Conservation (phyloP, 2,329 filamentous ascomycete species). For the Hymenotorrendiella dingleyae region DNA sequence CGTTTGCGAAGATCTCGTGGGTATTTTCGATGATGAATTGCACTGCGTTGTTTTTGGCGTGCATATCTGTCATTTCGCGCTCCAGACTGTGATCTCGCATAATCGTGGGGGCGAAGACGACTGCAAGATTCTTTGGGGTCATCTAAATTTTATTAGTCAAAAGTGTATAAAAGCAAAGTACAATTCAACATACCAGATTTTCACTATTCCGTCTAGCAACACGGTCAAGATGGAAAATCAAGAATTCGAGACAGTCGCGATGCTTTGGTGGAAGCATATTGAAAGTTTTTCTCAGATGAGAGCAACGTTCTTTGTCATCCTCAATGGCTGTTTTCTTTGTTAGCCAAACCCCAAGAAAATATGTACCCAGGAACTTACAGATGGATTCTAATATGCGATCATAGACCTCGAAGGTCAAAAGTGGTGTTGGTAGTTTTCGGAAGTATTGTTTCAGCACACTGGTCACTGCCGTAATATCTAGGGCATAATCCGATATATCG, state of each 20-base stretch:
- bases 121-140: constrained; percentile 92
- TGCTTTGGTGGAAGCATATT: constrained; percentile 76
- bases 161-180: background rate
- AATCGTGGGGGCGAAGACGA: constrained; percentile 96
- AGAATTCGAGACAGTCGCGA: constrained; percentile 82
- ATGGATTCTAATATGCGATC: constrained; percentile 79
- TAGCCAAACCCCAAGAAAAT: constrained; percentile 17
- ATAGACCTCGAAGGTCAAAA: constrained; percentile 90
- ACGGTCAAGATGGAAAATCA: constrained; percentile 86
- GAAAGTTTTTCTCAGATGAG: constrained; percentile 67
- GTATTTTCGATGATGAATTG: constrained; percentile 92
- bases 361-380: constrained; percentile 41
- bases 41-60: constrained; percentile 84
- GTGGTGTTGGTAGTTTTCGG: constrained; percentile 79
- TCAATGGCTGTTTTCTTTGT: constrained; percentile 47
- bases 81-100: constrained; percentile 88
- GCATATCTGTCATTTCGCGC: constrained; percentile 93
- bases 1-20: constrained; percentile 62
- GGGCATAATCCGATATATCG: constrained; percentile 86
- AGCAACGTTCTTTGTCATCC: constrained; percentile 61
- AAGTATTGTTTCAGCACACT: constrained; percentile 97
- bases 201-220: constrained; percentile 78
- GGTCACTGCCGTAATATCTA: constrained; percentile 95
- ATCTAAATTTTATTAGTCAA: constrained; percentile 50
- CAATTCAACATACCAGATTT: constrained; percentile 65